A percentile compares a stretch with the other conserved stretches of the same genome.
Evolutionary conservation across 2,329 filamentous ascomycete genomes (phyloP).

Genomic region (Periglandula ipomoeae): DNA sequence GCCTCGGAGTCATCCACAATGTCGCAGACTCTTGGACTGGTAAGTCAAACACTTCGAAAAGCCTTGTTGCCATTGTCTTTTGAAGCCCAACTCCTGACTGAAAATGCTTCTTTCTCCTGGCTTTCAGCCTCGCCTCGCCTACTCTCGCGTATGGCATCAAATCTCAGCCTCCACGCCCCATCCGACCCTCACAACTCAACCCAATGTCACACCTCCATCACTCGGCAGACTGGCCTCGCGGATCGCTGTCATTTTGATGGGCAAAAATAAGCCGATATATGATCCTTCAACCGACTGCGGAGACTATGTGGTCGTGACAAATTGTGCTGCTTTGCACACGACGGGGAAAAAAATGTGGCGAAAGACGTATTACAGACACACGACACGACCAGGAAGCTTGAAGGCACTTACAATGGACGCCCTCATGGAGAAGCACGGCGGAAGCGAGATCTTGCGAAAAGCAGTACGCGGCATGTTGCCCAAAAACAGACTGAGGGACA

Average conservation of each 20-base stretch:
- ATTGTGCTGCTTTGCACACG: slow-evolving; percentile 76
- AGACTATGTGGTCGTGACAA: slow-evolving; percentile 93
- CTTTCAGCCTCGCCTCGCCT: slow-evolving; percentile 81
- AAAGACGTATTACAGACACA: slow-evolving; percentile 95
- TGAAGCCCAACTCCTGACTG: not conserved
- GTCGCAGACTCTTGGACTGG: slow-evolving; percentile 72
- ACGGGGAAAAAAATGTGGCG: slow-evolving; percentile 89
- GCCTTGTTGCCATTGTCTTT: not conserved
- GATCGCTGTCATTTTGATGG: slow-evolving; percentile 85
- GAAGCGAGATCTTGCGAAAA: slow-evolving; percentile 80
- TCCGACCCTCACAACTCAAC: slow-evolving; percentile 48
- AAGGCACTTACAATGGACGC: slow-evolving; percentile 89
- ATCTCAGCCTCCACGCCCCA: slow-evolving; percentile 62
- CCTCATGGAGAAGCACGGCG: slow-evolving; percentile 89
- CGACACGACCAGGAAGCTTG: slow-evolving; percentile 78
- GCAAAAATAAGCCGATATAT: slow-evolving; percentile 98
- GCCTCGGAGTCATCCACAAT: slow-evolving; percentile 36
- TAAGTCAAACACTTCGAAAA: slow-evolving; percentile 28
- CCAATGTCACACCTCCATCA: slow-evolving; percentile 57
- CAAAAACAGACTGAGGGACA: slow-evolving; percentile 88
- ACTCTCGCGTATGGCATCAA: slow-evolving; percentile 91
- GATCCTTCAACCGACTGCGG: slow-evolving; percentile 97
- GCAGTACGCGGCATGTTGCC: slow-evolving; percentile 96
- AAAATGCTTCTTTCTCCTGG: not conserved
- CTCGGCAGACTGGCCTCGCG: slow-evolving; percentile 82